phyloP scores from a whole-genome alignment of 495 filamentous ascomycete species.

The Glonium stellatum region DNA sequence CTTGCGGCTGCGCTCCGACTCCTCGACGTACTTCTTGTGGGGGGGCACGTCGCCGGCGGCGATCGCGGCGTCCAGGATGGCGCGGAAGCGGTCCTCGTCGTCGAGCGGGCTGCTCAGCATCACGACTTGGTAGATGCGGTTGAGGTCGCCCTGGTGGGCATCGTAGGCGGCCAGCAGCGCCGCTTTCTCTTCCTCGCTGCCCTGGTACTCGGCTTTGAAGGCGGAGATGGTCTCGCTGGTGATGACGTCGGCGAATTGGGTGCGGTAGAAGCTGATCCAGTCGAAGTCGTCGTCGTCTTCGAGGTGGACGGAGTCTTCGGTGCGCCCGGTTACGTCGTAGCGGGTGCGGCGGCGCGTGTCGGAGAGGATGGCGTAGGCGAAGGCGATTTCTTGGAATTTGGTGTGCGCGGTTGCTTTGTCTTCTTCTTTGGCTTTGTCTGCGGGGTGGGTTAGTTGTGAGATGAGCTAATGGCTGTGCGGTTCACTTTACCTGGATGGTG shows the following conservation, averaged over 20 bases:
- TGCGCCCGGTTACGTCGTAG: slow-evolving; percentile 85
- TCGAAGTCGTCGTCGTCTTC: slow-evolving; percentile 72
- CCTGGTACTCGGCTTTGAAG: slow-evolving; percentile 71
- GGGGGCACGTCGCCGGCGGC: slow-evolving; percentile 53
- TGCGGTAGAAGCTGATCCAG: slow-evolving; percentile 82
- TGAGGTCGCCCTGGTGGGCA: slow-evolving; percentile 62
- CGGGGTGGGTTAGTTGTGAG: not conserved
- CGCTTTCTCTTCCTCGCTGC: slow-evolving; percentile 72
- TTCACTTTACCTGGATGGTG: slow-evolving; percentile 36
- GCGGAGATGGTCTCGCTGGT: slow-evolving; percentile 60
- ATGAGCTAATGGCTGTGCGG: not conserved
- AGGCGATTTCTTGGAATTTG: slow-evolving; percentile 83
- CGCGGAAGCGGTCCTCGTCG: slow-evolving; percentile 78
- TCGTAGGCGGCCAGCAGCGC: slow-evolving; percentile 73
- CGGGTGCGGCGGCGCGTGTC: slow-evolving; percentile 66
- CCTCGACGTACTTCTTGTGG: slow-evolving; percentile 62
- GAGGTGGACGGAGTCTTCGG: slow-evolving; percentile 63
- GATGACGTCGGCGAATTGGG: slow-evolving; percentile 68
- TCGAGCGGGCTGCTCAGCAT: slow-evolving; percentile 80
- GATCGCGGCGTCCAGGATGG: slow-evolving; percentile 78
- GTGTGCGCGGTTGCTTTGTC: slow-evolving; percentile 61
- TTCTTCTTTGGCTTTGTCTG: slow-evolving; percentile 66
- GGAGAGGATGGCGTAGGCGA: slow-evolving; percentile 88
- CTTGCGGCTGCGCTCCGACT: slow-evolving; percentile 40
- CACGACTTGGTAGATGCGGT: slow-evolving; percentile 66